phyloP scores from a whole-genome alignment of 345 rosid genomes.

The Lumnitzera racemosa region DNA sequence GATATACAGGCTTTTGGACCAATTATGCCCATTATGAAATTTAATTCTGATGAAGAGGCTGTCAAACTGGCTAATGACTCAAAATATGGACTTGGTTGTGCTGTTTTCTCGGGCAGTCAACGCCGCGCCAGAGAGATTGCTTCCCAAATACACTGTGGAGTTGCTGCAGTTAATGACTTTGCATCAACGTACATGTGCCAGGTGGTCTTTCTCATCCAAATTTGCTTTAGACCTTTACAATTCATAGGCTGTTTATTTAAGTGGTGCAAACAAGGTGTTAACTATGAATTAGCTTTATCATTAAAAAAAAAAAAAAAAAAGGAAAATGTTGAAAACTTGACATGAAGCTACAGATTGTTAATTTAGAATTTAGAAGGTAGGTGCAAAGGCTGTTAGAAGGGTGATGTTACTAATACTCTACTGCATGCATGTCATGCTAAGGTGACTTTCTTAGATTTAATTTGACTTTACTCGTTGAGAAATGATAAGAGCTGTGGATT shows the following conservation, averaged over 20 bases:
- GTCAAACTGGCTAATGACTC: conserved; percentile 84
- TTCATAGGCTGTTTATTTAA: not conserved
- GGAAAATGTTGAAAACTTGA: too few species aligned
- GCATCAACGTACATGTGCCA: conserved; percentile 92
- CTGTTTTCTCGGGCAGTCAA: conserved; percentile 82
- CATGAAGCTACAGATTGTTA: too few species aligned
- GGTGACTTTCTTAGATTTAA: too few species aligned
- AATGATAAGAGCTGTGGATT: too few species aligned
- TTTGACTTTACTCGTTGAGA: too few species aligned
- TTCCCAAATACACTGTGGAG: conserved; percentile 80
- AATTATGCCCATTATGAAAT: conserved; percentile 95
- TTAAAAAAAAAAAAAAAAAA: too few species aligned
- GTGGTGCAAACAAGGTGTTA: not conserved
- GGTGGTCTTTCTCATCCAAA: conserved; percentile 32
- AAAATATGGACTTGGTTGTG: conserved; percentile 91
- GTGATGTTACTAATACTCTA: too few species aligned
- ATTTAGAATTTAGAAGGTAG: too few species aligned
- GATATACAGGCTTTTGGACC: conserved; percentile 87
- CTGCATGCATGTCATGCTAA: too few species aligned
- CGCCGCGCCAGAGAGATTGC: conserved; percentile 72
- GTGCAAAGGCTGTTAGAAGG: too few species aligned
- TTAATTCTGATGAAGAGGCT: conserved; percentile 84
- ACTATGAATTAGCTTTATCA: too few species aligned
- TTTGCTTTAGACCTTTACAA: not conserved
- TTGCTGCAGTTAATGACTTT: conserved; percentile 91